Conservation (phyloP, 805 yeast genomes). For the Kuraishia borneana region DNA sequence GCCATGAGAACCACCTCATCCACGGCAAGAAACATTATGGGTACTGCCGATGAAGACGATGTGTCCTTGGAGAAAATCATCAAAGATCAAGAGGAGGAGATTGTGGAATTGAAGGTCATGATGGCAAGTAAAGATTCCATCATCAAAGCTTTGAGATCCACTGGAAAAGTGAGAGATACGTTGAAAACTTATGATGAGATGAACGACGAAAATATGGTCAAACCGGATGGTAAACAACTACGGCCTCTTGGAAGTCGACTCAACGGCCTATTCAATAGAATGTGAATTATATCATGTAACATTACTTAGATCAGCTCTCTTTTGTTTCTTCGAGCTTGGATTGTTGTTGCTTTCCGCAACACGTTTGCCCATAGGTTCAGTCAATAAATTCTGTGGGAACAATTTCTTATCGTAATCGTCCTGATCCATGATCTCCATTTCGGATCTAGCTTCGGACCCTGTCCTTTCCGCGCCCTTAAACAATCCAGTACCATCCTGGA, state of each 20-base stretch:
- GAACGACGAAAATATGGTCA: not conserved
- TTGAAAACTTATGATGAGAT: not conserved
- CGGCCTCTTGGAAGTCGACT: not conserved
- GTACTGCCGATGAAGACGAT: not conserved
- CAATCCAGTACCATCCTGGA: slow-evolving; percentile 54
- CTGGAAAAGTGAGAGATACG: slow-evolving; percentile 43
- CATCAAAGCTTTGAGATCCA: slow-evolving; percentile 60
- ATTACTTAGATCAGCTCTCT: slow-evolving; percentile 11
- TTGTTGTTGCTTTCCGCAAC: not conserved
- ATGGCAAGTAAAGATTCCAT: slow-evolving; percentile 69
- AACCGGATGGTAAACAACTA: not conserved
- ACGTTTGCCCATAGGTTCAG: slow-evolving; percentile 1
- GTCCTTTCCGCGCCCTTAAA: slow-evolving; percentile 34
- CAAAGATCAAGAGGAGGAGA: slow-evolving; percentile 58
- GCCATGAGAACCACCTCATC: not conserved
- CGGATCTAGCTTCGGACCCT: slow-evolving; percentile 1
- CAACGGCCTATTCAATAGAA: not conserved
- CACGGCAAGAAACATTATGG: not conserved
- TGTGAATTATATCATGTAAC: not conserved
- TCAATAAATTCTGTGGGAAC: not conserved
- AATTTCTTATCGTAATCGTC: slow-evolving; percentile 3
- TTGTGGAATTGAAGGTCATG: slow-evolving; percentile 48
- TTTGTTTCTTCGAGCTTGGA: slow-evolving; percentile 6
- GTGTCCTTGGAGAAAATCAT: slow-evolving; percentile 16
- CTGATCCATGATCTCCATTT: slow-evolving; percentile 1